Percentiles rank a stretch among this genome's conserved stretches.
Conservation (phyloP, 345 rosid genomes). For the Pelargonium nanum region DNA sequence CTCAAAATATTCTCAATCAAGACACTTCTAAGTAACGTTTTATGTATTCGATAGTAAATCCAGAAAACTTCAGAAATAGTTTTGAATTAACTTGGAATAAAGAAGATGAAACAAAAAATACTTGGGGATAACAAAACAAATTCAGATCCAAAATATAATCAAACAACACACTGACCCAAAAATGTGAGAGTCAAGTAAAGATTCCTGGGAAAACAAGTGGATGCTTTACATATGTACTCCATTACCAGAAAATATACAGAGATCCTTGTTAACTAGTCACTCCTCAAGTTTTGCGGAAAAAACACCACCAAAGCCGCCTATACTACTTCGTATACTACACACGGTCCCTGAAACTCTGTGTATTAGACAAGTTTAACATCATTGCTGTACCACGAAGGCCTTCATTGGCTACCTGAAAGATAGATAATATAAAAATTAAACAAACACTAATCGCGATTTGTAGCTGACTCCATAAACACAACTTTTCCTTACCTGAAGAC, state of each 20-base stretch:
- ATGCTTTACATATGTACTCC: background rate
- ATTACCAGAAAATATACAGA: background rate
- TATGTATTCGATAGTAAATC: no score
- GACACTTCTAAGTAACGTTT: no score
- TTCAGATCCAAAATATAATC: no score
- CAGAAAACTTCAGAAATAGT: no score
- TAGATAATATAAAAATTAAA: background rate
- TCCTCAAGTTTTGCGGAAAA: no score
- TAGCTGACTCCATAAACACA: no score
- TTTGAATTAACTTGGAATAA: no score
- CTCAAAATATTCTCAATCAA: no score
- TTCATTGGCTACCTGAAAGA: background rate
- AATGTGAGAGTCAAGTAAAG: background rate
- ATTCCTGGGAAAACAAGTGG: background rate
- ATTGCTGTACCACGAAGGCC: background rate
- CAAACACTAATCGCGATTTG: background rate
- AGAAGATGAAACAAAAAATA: no score
- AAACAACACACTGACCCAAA: no score
- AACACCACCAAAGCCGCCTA: background rate
- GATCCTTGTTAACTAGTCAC: no score
- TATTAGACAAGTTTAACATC: background rate
- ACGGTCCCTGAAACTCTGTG: background rate
- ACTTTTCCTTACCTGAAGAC: background rate
- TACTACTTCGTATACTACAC: background rate
- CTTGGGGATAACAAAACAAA: no score